These are phyloP conservation scores for Aspergillus avenaceus DNA, from an alignment of 495 filamentous ascomycete genomes.

Conservation along the genomic window DNA sequence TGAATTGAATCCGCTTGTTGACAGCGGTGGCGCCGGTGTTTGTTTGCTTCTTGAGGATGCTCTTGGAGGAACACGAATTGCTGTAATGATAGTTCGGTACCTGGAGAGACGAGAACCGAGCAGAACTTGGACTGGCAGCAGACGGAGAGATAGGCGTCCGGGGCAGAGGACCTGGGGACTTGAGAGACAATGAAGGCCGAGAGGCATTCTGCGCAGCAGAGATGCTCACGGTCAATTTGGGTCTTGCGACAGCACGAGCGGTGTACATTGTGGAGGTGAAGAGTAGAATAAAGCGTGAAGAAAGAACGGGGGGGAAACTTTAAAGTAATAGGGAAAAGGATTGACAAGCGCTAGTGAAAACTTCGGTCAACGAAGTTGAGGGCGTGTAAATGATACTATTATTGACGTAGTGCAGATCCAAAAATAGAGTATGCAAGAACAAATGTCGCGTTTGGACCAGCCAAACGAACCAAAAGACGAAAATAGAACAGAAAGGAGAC, in stretches of 20 bases:
- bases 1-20: slow-evolving; percentile 46
- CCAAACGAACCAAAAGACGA: slow-evolving; percentile 37
- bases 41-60: slow-evolving; percentile 48
- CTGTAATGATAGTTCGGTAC: slow-evolving; percentile 39
- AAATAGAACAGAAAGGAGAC: slow-evolving; percentile 36
- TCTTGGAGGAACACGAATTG: slow-evolving; percentile 46
- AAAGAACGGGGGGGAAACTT: not conserved
- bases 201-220: slow-evolving; percentile 33
- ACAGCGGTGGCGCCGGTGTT: slow-evolving; percentile 6
- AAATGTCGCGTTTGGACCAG: slow-evolving; percentile 36
- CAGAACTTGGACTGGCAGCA: slow-evolving; percentile 37
- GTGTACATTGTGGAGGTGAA: slow-evolving; percentile 32
- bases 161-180: slow-evolving; percentile 39
- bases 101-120: slow-evolving; percentile 41
- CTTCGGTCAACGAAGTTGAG: slow-evolving; percentile 39
- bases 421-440: slow-evolving; percentile 11
- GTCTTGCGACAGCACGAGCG: slow-evolving; percentile 31
- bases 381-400: slow-evolving; percentile 23
- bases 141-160: slow-evolving; percentile 44
- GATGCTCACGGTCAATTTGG: slow-evolving; percentile 48
- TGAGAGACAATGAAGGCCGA: slow-evolving; percentile 38
- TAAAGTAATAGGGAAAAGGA: slow-evolving; percentile 7
- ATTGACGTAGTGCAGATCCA: slow-evolving; percentile 28
- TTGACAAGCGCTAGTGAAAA: slow-evolving; percentile 5
- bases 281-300: not conserved